A percentile compares a stretch with the other conserved stretches of the same genome.
Evolutionary conservation across 192 early-diverging fungal genomes (phyloP).

Genomic region (Thamnidium elegans): DNA sequence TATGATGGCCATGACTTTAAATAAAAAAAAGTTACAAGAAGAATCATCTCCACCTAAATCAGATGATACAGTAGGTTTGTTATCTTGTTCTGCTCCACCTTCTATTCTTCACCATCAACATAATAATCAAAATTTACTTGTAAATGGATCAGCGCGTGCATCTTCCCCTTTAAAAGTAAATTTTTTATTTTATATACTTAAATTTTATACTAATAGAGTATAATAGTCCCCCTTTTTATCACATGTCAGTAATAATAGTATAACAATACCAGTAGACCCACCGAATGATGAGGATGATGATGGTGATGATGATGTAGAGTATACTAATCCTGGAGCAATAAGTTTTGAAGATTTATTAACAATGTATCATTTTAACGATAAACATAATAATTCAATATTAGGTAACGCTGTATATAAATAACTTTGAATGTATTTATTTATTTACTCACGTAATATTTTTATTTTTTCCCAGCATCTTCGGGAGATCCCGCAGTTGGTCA

Average conservation of each 20-base stretch:
- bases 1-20: conserved; percentile 69
- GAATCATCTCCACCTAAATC: too few relatives aligned
- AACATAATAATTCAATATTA: too few relatives aligned
- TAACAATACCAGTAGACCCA: conserved; percentile 19
- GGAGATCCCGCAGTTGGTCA: too few relatives aligned
- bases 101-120: too few relatives aligned
- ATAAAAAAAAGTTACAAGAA: conserved; percentile 30
- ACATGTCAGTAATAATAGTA: conserved; percentile 17
- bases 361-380: conserved; percentile 18
- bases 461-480: too few relatives aligned
- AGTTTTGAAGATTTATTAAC: conserved; percentile 26
- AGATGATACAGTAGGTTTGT: too few relatives aligned
- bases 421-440: too few relatives aligned
- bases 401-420: too few relatives aligned
- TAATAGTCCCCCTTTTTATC: conserved; percentile 14
- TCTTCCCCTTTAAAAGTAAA: conserved; percentile 12
- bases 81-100: too few relatives aligned
- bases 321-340: conserved; percentile 14
- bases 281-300: conserved; percentile 12
- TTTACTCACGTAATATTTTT: too few relatives aligned
- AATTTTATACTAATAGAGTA: neutral
- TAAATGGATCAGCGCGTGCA: conserved; percentile 25
- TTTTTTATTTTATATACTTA: neutral
- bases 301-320: neutral
- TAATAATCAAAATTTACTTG: conserved; percentile 19